These are phyloP conservation scores for Glycine latifolia DNA, from an alignment of 306 rosid genomes.

Conservation along the genomic window DNA sequence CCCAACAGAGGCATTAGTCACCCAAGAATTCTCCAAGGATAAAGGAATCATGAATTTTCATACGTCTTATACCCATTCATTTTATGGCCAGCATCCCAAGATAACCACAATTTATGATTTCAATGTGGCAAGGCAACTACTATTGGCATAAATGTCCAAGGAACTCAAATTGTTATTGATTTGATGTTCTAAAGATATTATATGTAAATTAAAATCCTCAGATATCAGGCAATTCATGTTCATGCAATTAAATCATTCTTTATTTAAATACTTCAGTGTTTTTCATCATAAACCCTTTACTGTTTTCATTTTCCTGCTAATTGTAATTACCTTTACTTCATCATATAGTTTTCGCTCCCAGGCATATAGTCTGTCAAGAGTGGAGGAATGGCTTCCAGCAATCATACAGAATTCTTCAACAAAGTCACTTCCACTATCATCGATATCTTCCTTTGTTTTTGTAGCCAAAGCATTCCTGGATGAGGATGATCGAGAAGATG, in stretches of 20 bases:
- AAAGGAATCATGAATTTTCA: too few species aligned
- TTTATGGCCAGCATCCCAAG: too few species aligned
- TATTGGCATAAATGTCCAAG: not conserved
- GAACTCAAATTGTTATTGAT: not conserved
- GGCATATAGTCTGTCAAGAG: constrained; percentile 81
- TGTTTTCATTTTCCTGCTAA: not conserved
- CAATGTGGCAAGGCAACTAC: not conserved
- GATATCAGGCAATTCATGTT: constrained; percentile 3
- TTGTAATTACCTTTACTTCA: constrained; percentile 80
- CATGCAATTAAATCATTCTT: not conserved
- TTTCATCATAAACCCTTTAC: constrained; percentile 1
- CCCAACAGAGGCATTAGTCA: too few species aligned
- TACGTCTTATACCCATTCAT: too few species aligned
- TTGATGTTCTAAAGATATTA: not conserved
- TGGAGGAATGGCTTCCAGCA: constrained; percentile 82
- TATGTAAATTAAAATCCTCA: not conserved
- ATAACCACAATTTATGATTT: not conserved
- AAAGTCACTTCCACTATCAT: constrained; percentile 89
- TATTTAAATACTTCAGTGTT: constrained; percentile 19
- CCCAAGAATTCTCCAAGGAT: too few species aligned
- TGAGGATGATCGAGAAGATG: constrained; percentile 78
- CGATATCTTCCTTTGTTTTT: constrained; percentile 70
- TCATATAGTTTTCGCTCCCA: constrained; percentile 91
- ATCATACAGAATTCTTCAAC: constrained; percentile 85
- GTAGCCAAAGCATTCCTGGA: constrained; percentile 74